Base-by-base conservation (phyloP, 2,329 filamentous ascomycete species). In the Aspergillus sp. region DNA sequence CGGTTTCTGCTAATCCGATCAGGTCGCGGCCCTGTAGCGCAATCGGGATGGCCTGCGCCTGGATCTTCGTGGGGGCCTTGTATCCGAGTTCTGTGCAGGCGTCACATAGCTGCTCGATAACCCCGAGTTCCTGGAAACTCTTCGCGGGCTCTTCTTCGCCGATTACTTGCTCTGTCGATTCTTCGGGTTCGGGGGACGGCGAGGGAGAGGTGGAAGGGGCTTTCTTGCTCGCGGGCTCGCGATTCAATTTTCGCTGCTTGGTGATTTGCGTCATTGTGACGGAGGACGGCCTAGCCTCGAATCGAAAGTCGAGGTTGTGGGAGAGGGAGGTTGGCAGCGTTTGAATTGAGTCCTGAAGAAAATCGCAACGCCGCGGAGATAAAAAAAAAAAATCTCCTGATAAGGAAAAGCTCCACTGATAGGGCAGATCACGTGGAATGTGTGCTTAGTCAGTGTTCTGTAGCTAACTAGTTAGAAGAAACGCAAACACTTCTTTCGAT, bases 1-100 rank as follows among this genome's bases (percentile, higher is more conserved):
- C 95, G 0, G 95, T 99, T 78, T 99, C 94, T 32, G 95, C 95
- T 54, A 98, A 83, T 47, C 93, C 95, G 67, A 99, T 96, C 36
- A 98, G 82, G 75, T 98, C 95, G 69, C 92, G 86, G 55, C 90
- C 88, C 70, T 90, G 78, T 4, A 97, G 82, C 39, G 93, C 93
- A 4, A 86, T 72, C 4, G 94, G 94, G 67, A 98, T 96, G 0
- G 92, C 85, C 74, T 96, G 85, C 54, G 84, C 84, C 75, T 97
- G 95, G 65, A 99, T 98, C 0, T 93, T 89, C 1, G 94, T 99
- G 0, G 95, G 91, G 29, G 84, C 78, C 69, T 89, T 96, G 83
- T 92, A 99, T 63, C 90, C 90, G 55, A 98, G 84, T 0, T 85
- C 82, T 5, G 85, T 85, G 78, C 94, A 98, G 53, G 94, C 92